Evolutionary conservation across 2,329 filamentous ascomycete genomes (phyloP).

Genomic region (Cladophialophora psammophila): DNA sequence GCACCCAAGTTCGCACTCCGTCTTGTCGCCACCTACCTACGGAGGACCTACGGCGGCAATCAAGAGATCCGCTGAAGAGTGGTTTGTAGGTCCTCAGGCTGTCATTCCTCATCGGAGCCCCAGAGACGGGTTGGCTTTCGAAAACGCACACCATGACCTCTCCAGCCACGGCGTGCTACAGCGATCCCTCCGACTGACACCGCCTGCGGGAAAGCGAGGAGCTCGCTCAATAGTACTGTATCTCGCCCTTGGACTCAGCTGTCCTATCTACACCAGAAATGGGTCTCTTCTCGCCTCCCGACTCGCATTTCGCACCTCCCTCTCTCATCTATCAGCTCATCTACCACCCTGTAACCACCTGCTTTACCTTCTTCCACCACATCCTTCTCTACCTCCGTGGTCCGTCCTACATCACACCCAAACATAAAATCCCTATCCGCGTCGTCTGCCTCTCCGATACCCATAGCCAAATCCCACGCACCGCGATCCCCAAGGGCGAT

Average conservation of each 20-base stretch:
- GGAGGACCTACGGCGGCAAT: neutral
- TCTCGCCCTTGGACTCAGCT: neutral
- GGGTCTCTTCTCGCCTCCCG: constrained; percentile 30
- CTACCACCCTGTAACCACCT: constrained; percentile 70
- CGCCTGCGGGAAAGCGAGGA: neutral
- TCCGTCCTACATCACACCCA: constrained; percentile 65
- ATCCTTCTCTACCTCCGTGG: constrained; percentile 73
- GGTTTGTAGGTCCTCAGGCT: constrained; percentile 2
- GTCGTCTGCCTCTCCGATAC: constrained; percentile 93
- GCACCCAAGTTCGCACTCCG: neutral
- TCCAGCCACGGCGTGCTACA: no score
- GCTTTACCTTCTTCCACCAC: constrained; percentile 69
- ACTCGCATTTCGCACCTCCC: constrained; percentile 57
- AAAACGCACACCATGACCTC: constrained; percentile 7
- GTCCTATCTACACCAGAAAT: constrained; percentile 14
- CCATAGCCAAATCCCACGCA: constrained; percentile 67
- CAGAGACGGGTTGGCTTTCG: neutral
- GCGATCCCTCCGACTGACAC: neutral
- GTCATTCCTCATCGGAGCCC: neutral
- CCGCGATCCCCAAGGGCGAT: constrained; percentile 70
- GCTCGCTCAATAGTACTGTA: neutral
- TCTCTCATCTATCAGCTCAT: constrained; percentile 69
- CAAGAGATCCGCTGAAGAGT: neutral
- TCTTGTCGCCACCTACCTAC: neutral
- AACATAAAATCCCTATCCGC: constrained; percentile 65